Conservation (phyloP, 2,329 filamentous ascomycete species). For the Colletotrichum spinosum region DNA sequence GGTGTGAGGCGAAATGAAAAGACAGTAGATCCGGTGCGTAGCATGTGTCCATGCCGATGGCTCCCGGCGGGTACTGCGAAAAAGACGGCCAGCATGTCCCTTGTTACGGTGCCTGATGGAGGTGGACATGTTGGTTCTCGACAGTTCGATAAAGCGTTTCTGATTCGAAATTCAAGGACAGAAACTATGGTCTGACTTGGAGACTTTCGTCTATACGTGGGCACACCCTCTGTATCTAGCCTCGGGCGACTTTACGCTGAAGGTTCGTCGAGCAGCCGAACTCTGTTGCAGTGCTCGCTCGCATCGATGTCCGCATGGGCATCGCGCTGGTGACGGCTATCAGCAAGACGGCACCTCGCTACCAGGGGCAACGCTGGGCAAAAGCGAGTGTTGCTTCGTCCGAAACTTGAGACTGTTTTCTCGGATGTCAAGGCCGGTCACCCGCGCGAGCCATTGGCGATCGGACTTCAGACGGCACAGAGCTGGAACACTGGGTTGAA, state of each 20-base stretch:
- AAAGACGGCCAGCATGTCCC: background rate
- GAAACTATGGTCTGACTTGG: conserved; percentile 17
- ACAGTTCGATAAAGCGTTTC: conserved; percentile 8
- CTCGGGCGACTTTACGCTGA: background rate
- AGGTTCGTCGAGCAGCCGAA: too few species aligned
- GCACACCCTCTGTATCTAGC: background rate
- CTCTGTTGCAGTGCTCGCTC: too few species aligned
- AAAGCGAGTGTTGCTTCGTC: conserved; percentile 12
- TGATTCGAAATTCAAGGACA: conserved; percentile 12
- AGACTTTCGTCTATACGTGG: conserved; percentile 16
- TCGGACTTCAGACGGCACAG: conserved; percentile 31
- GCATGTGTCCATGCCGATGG: too few species aligned
- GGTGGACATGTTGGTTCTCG: conserved; percentile 12
- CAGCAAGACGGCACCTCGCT: background rate
- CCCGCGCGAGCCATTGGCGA: conserved; percentile 21
- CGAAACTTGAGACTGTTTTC: conserved; percentile 23
- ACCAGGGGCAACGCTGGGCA: conserved; percentile 8
- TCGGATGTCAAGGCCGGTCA: conserved; percentile 20
- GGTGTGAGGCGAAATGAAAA: too few species aligned
- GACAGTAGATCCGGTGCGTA: too few species aligned
- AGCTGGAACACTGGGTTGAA: conserved; percentile 36
- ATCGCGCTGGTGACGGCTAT: background rate
- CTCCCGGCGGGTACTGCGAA: too few species aligned
- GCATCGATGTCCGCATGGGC: background rate
- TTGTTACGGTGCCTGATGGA: conserved; percentile 1